phyloP scores from a whole-genome alignment of 2,329 filamentous ascomycete genomes.

The Colletotrichum nymphaeae region DNA sequence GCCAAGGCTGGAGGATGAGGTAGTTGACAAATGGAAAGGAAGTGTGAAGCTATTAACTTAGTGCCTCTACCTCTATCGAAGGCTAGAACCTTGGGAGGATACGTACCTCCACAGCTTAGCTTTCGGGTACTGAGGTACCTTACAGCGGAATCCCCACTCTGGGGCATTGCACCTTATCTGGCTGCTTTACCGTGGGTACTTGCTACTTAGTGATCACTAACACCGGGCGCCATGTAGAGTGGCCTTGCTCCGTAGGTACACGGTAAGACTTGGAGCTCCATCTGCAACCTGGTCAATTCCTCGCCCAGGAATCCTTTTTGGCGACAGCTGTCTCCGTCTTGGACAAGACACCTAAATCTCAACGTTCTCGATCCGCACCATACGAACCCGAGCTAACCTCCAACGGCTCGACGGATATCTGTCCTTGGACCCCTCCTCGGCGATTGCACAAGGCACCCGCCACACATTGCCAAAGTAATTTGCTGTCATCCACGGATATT shows the following conservation, averaged over 20 bases:
- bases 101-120: background rate
- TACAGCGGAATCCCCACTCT: background rate
- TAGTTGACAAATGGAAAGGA: background rate
- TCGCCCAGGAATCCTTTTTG: conserved; percentile 6
- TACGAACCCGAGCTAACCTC: background rate
- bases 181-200: background rate
- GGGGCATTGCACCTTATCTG: background rate
- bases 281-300: conserved; percentile 36
- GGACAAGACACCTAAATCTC: conserved; percentile 26
- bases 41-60: too few species aligned
- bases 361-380: conserved; percentile 9
- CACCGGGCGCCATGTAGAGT: background rate
- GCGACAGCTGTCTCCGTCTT: conserved; percentile 22
- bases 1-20: background rate
- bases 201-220: background rate
- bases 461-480: background rate
- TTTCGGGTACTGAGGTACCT: background rate
- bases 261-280: conserved; percentile 1
- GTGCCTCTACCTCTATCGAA: background rate
- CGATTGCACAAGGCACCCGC: background rate
- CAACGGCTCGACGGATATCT: conserved; percentile 11
- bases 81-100: background rate
- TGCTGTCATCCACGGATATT: background rate
- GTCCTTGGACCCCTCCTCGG: background rate
- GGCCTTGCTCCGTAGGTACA: background rate